phyloP scores from a whole-genome alignment of 1,284 basidiomycete species.

The Leccinum ponderosum region DNA sequence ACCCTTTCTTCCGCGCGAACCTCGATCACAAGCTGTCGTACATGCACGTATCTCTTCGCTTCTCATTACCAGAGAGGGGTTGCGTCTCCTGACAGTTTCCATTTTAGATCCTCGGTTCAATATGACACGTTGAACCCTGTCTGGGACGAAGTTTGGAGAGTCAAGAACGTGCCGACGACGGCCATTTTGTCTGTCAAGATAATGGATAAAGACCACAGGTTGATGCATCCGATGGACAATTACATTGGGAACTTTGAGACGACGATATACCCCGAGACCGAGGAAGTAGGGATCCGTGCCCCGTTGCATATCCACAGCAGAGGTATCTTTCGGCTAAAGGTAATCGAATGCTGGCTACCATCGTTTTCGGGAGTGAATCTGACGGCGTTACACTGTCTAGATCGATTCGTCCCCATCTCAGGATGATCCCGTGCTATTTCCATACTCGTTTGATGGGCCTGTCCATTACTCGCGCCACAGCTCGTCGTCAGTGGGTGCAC shows the following conservation, averaged over 20 bases:
- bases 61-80: background rate
- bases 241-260: constrained; percentile 65
- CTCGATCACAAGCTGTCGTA: constrained; percentile 62
- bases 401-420: constrained; percentile 42
- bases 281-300: constrained; percentile 60
- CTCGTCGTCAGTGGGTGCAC: constrained; percentile 63
- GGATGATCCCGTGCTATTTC: constrained; percentile 39
- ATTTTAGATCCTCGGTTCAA: constrained; percentile 62
- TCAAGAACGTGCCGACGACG: constrained; percentile 68
- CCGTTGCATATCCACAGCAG: constrained; percentile 46
- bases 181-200: constrained; percentile 59
- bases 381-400: constrained; percentile 32
- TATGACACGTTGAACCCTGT: constrained; percentile 57
- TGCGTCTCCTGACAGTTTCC: background rate
- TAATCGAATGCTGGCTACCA: constrained; percentile 24
- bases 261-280: constrained; percentile 52
- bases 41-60: constrained; percentile 44
- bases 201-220: constrained; percentile 65
- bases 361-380: background rate
- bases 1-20: constrained; percentile 72
- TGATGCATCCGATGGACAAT: constrained; percentile 49
- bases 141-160: constrained; percentile 73
- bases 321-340: constrained; percentile 72
- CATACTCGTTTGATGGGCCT: constrained; percentile 72
- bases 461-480: constrained; percentile 68